Conservation (phyloP, 179 eudicot species). For the Monotropa hypopitys region DNA sequence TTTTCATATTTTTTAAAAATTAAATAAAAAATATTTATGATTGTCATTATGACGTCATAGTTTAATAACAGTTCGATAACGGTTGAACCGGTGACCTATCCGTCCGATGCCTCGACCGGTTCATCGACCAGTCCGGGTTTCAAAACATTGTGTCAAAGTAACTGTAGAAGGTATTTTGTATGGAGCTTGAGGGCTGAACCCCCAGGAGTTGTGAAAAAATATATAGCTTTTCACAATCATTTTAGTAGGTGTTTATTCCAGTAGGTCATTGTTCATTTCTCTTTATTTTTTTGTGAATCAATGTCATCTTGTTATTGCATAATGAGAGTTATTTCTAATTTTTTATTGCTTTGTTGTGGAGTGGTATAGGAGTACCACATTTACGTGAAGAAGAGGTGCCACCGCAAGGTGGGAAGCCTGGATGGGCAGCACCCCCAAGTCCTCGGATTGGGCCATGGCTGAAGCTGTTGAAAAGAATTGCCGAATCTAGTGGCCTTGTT, state of each 20-base stretch:
- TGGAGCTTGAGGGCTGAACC: no score
- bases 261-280: neutral
- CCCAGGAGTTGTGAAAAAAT: no score
- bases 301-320: neutral
- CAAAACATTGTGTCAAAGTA: neutral
- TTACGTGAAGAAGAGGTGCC: conserved; percentile 66
- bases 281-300: neutral
- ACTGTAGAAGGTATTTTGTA: no score
- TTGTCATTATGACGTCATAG: no score
- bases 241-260: no score
- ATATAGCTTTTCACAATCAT: no score
- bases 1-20: no score
- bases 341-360: neutral
- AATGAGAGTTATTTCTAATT: neutral
- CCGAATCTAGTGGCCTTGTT: conserved; percentile 43
- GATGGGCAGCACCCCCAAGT: conserved; percentile 85
- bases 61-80: no score
- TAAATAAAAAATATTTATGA: no score
- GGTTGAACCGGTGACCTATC: no score
- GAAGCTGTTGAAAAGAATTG: conserved; percentile 49
- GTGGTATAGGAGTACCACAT: conserved; percentile 63
- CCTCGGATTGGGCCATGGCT: conserved; percentile 80
- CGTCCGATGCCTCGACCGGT: no score
- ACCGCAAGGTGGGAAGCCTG: conserved; percentile 82
- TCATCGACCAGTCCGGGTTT: no score